Conservation (phyloP, 2,329 filamentous ascomycete genomes). For the Colletotrichum graminicola region DNA sequence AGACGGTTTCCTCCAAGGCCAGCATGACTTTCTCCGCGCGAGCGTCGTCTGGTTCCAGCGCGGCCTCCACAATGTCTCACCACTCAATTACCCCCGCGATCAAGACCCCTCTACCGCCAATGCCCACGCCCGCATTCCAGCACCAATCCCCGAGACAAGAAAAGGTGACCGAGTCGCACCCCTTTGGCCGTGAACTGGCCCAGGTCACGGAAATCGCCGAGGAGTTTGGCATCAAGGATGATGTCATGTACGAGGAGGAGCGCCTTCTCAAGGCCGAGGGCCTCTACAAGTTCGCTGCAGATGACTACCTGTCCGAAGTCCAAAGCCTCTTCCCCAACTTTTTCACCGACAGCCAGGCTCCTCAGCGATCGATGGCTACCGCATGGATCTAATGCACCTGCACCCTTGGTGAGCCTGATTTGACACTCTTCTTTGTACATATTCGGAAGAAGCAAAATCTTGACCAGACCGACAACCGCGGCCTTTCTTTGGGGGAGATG, state of each 20-base stretch:
- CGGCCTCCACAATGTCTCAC: constrained; percentile 62
- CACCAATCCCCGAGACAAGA: constrained; percentile 50
- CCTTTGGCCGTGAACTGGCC: constrained; percentile 90
- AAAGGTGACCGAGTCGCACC: constrained; percentile 65
- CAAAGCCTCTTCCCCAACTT: constrained; percentile 74
- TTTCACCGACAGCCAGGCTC: constrained; percentile 58
- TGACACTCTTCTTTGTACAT: constrained; percentile 41
- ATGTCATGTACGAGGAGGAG: constrained; percentile 80
- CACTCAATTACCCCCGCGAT: constrained; percentile 49
- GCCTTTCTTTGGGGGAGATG: constrained; percentile 6
- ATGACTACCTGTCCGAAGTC: constrained; percentile 88
- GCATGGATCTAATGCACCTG: constrained; percentile 62
- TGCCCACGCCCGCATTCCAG: constrained; percentile 52
- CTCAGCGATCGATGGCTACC: constrained; percentile 47
- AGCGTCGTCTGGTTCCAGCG: constrained; percentile 68
- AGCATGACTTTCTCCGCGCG: constrained; percentile 67
- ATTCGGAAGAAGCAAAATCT: constrained; percentile 31
- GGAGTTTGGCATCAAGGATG: constrained; percentile 77
- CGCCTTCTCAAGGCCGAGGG: constrained; percentile 76
- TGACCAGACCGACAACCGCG: constrained; percentile 22
- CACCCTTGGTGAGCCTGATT: not conserved
- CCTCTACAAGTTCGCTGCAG: constrained; percentile 78
- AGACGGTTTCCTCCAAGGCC: constrained; percentile 67
- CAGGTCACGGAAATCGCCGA: constrained; percentile 94
- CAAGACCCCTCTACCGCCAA: constrained; percentile 48